Conservation (phyloP, 257 asterid species). For the Gentiana straminea region DNA sequence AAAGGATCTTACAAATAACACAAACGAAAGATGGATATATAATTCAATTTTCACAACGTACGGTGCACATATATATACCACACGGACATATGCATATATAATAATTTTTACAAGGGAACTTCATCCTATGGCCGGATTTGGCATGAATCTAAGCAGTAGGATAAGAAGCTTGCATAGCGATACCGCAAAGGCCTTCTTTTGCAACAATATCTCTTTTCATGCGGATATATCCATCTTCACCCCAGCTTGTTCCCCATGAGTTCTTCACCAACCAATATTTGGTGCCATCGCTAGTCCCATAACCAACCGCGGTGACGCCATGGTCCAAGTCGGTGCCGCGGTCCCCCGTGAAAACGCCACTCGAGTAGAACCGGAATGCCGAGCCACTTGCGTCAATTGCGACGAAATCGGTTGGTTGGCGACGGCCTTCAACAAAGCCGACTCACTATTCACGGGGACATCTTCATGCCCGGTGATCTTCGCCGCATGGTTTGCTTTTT, state of each 20-base stretch:
- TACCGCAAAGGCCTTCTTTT: conserved; percentile 16
- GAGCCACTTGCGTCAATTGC: conserved; percentile 15
- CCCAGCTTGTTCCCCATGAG: conserved; percentile 15
- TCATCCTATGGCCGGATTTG: too few relatives aligned
- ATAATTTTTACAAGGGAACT: too few relatives aligned
- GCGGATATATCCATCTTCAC: conserved; percentile 11
- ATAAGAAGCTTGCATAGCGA: conserved; percentile 38
- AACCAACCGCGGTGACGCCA: conserved; percentile 15
- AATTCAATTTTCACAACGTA: too few relatives aligned
- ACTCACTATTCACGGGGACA: conserved; percentile 11
- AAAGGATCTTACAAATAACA: too few relatives aligned
- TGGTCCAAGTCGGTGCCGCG: conserved; percentile 18
- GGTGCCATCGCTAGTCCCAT: conserved; percentile 10
- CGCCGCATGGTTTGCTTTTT: conserved; percentile 6
- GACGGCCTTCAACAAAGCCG: conserved; percentile 12
- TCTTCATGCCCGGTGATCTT: conserved; percentile 5
- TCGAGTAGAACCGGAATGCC: conserved; percentile 10
- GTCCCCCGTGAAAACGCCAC: conserved; percentile 13
- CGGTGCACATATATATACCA: too few relatives aligned
- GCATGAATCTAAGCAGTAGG: conserved; percentile 16
- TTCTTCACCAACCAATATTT: conserved; percentile 18
- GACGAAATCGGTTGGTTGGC: conserved; percentile 12
- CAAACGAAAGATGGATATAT: too few relatives aligned
- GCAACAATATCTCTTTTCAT: conserved; percentile 14
- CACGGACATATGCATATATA: too few relatives aligned